These are phyloP conservation scores for Corylus americana DNA, from an alignment of 306 rosid species.

Conservation along the genomic window DNA sequence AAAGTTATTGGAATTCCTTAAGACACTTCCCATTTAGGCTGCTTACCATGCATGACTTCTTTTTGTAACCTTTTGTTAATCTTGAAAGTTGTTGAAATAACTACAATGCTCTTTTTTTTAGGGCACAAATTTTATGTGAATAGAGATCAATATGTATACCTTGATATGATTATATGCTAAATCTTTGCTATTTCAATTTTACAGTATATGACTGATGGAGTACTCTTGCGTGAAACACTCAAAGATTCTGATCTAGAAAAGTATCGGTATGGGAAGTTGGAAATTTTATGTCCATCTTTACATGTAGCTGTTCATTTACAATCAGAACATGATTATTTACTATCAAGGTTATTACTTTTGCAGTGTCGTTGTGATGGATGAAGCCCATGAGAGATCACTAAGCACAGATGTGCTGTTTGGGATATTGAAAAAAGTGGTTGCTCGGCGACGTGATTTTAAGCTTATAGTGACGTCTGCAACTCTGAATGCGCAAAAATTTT, in stretches of 20 bases:
- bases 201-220: constrained; percentile 99
- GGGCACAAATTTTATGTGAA: constrained; percentile 9
- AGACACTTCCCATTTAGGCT: neutral
- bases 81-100: neutral
- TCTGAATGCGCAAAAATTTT: constrained; percentile 85
- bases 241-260: constrained; percentile 95
- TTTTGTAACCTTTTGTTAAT: neutral
- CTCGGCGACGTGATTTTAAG: constrained; percentile 93
- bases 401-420: constrained; percentile 95
- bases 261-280: constrained; percentile 65
- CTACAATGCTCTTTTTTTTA: neutral
- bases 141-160: constrained; percentile 1
- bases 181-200: constrained; percentile 33
- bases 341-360: constrained; percentile 31
- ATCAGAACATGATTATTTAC: constrained; percentile 20
- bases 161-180: constrained; percentile 27
- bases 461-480: constrained; percentile 97
- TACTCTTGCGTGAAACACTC: constrained; percentile 94
- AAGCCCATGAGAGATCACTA: constrained; percentile 96
- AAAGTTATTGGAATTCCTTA: neutral
- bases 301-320: constrained; percentile 16
- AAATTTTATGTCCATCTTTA: neutral
- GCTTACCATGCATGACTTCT: neutral
- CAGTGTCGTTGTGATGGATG: constrained; percentile 98
- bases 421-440: constrained; percentile 93